Conservation (phyloP, 225 moss, liverwort and hornwort genomes). For the Anthoceros angustus region DNA sequence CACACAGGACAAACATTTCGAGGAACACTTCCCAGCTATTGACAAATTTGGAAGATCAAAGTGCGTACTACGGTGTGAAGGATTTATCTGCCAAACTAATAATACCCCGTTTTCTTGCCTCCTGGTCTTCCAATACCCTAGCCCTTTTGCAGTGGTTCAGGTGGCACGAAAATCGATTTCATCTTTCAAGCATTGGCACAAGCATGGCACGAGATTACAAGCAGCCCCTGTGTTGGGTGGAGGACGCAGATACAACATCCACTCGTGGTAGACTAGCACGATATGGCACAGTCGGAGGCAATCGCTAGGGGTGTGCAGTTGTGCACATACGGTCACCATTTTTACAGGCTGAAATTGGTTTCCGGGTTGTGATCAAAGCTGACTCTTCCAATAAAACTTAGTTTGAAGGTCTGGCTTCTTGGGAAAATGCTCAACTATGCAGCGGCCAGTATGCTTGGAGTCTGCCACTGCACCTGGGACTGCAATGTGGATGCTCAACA, state of each 20-base stretch:
- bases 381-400: constrained; percentile 6
- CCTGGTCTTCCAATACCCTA: background rate
- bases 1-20: constrained; percentile 43
- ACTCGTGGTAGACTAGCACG: constrained; percentile 11
- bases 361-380: background rate
- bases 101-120: background rate
- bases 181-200: constrained; percentile 72
- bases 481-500: constrained; percentile 94
- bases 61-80: constrained; percentile 22
- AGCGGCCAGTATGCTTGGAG: constrained; percentile 96
- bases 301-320: too few relatives aligned
- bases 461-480: constrained; percentile 90
- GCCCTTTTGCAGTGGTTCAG: constrained; percentile 48
- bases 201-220: constrained; percentile 62
- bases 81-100: background rate
- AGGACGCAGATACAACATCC: constrained; percentile 32
- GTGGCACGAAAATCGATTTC: constrained; percentile 61
- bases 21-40: constrained; percentile 51
- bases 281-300: too few relatives aligned
- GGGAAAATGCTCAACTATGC: constrained; percentile 99
- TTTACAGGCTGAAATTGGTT: background rate
- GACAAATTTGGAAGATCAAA: constrained; percentile 53
- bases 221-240: constrained; percentile 68
- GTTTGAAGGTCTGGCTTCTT: constrained; percentile 86
- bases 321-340: too few relatives aligned